phyloP scores from a whole-genome alignment of 2,329 filamentous ascomycete genomes.

The Zymoseptoria ardabiliae region DNA sequence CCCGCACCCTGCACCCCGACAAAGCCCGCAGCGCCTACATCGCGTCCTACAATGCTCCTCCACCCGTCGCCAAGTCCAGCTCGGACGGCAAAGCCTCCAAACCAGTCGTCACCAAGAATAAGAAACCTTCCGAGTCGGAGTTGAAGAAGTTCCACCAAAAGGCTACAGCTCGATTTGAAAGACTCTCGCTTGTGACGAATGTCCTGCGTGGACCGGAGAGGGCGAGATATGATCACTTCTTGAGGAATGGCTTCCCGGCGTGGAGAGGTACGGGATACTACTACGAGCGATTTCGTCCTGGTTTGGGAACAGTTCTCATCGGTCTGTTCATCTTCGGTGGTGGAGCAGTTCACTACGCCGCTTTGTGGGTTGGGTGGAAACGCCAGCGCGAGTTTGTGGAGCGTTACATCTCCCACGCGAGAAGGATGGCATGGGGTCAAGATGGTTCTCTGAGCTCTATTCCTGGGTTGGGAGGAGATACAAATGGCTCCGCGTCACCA shows the following conservation, averaged over 20 bases:
- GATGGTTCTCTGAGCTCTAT: constrained; percentile 60
- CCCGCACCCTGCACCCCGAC: constrained; percentile 80
- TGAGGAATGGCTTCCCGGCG: constrained; percentile 83
- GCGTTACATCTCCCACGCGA: constrained; percentile 82
- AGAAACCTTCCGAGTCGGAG: constrained; percentile 65
- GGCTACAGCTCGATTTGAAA: constrained; percentile 74
- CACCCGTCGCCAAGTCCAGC: constrained; percentile 32
- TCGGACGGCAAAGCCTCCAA: constrained; percentile 49
- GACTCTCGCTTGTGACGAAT: constrained; percentile 75
- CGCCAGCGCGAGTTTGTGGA: constrained; percentile 86
- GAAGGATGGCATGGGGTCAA: constrained; percentile 84
- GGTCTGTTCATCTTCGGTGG: constrained; percentile 78
- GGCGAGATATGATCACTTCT: constrained; percentile 90
- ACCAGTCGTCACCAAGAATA: constrained; percentile 55
- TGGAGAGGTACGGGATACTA: constrained; percentile 99
- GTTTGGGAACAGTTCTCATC: constrained; percentile 72
- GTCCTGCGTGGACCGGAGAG: constrained; percentile 75
- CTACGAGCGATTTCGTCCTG: constrained; percentile 88
- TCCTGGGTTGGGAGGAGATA: constrained; percentile 52
- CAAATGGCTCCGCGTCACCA: constrained; percentile 34
- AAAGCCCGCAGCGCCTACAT: constrained; percentile 84
- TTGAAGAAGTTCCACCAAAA: constrained; percentile 71
- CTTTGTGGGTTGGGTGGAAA: constrained; percentile 79
- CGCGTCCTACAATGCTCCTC: constrained; percentile 55
- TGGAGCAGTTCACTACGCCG: constrained; percentile 79